A percentile compares a stretch with the other conserved stretches of the same genome.
These are phyloP conservation scores for Nothophaeocryptopus gaeumannii DNA, from an alignment of 2,329 filamentous ascomycete genomes.

Conservation along the genomic window DNA sequence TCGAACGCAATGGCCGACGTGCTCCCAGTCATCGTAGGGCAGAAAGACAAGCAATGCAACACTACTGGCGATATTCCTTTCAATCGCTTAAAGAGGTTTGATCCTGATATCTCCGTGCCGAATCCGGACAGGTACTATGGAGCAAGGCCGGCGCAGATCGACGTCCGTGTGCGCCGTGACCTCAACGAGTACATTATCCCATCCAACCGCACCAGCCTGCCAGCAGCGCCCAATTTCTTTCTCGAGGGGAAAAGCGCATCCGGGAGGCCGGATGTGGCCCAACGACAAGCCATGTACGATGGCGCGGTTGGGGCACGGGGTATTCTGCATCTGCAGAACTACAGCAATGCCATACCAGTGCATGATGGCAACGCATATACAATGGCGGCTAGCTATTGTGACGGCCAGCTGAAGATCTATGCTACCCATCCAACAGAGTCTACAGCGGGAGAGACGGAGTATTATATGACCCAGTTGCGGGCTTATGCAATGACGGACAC, in stretches of 20 bases:
- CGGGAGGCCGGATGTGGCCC: neutral
- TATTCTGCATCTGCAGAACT: conserved; percentile 19
- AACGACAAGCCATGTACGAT: neutral
- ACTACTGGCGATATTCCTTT: neutral
- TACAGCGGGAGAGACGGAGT: conserved; percentile 17
- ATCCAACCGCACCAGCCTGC: neutral
- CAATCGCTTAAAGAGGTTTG: conserved; percentile 28
- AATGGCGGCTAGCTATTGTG: conserved; percentile 22
- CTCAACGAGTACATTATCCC: conserved; percentile 19
- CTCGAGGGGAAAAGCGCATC: conserved; percentile 1
- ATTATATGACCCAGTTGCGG: conserved; percentile 21
- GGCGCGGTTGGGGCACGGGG: neutral
- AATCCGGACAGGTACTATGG: conserved; percentile 38
- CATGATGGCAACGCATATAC: conserved; percentile 26
- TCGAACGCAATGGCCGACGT: conserved; percentile 17
- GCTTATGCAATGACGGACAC: conserved; percentile 22
- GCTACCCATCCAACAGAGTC: conserved; percentile 22
- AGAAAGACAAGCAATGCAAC: conserved; percentile 2
- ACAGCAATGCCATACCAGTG: conserved; percentile 14
- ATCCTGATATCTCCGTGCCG: conserved; percentile 30
- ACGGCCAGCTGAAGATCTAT: conserved; percentile 22
- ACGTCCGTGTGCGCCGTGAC: conserved; percentile 19
- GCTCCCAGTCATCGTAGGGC: conserved; percentile 18
- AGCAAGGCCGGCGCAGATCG: conserved; percentile 28
- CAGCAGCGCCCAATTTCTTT: conserved; percentile 1